phyloP scores from a whole-genome alignment of 208 protist genomes.

The Tritrichomonas musculus region DNA sequence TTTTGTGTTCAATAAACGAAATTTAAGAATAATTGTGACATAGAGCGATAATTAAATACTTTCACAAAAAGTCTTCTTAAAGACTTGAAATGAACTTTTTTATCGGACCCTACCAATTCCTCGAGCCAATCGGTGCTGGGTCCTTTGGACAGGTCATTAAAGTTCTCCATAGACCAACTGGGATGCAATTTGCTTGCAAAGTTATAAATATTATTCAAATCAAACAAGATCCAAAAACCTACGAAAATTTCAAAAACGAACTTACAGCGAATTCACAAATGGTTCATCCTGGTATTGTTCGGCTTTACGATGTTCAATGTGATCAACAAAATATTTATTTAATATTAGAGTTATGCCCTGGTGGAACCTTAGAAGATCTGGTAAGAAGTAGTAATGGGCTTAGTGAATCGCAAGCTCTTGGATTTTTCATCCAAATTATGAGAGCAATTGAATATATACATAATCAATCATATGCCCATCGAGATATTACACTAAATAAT shows the following conservation, averaged over 20 bases:
- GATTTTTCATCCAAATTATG: background rate
- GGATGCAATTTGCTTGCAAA: background rate
- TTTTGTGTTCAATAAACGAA: no score
- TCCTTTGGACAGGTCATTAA: background rate
- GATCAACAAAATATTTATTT: background rate
- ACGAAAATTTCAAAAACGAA: conserved; percentile 32
- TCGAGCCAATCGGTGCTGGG: background rate
- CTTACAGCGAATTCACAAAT: background rate
- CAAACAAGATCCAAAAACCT: background rate
- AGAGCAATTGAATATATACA: background rate
- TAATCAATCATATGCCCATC: background rate
- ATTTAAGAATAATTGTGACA: no score
- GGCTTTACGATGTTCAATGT: background rate
- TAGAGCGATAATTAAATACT: no score
- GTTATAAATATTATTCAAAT: background rate
- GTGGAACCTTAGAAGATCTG: background rate
- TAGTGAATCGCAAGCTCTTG: background rate
- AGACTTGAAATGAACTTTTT: no score
- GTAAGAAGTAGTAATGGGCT: background rate
- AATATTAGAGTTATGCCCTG: background rate
- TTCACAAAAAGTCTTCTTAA: no score
- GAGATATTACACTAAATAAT: background rate
- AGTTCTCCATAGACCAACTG: background rate
- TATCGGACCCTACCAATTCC: background rate
- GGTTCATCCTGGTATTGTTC: background rate